Base-by-base conservation (phyloP, 1,284 basidiomycete genomes). In the Termitomyces sp. region DNA sequence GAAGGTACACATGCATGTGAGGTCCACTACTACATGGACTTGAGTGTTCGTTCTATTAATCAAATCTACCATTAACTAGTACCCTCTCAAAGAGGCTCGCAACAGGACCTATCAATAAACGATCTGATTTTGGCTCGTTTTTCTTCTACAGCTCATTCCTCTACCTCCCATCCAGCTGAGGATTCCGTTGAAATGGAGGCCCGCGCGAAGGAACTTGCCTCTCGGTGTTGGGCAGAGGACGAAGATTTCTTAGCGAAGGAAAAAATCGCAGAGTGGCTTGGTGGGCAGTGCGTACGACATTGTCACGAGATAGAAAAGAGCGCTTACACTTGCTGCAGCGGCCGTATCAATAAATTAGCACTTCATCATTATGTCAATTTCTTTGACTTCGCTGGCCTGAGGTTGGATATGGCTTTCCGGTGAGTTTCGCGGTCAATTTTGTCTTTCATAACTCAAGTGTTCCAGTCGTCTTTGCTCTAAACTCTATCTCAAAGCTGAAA, bases 261-360 rank as follows among this genome's bases (percentile, higher is more conserved):
- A 63, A 96, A 95, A 75, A 92, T 98, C 64, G 94, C 96, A 1
- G 92, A 97, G 69, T 98, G 93, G 87, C 77, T 99, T 40, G 96
- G 96, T 60, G 88, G 92, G 65, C 75, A 83, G 88, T 94, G 63
- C 73, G 92, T 86, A 40, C 8, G 38, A 41, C 10, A 8, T 30
- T 38, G 43, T 30, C 45, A 50, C n/a, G 28, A n/a, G n/a, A 43
- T 28, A 41, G 21, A 40, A 53, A 26, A 54, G 55, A 36, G 59
- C 65, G 41, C 65, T 61, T 42, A 54, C 36, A 39, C n/a, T 50
- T n/a, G 50, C 17, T 51, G 49, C 61, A 94, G 92, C 59, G 85
- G 84, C 26, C 71, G 73, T 9, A 77, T 94, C 62, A 96, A 95
- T 70, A 86, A 84, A 59, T 71, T 82, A 10, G 83, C 91, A 0